Conservation (phyloP, 345 rosid genomes). For the Noccaea caerulescens region DNA sequence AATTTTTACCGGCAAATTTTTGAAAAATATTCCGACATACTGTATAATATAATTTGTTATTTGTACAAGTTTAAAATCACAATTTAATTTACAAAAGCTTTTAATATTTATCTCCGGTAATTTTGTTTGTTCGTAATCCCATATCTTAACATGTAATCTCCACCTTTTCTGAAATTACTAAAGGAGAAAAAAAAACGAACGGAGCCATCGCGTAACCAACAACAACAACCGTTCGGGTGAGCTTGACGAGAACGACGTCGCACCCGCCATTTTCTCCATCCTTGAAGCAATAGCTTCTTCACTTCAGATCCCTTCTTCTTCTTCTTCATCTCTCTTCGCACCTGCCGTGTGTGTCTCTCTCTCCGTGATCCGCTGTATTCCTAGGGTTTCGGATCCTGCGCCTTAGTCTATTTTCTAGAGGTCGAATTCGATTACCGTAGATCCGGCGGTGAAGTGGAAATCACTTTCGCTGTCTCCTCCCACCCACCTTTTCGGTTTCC, state of each 20-base stretch:
- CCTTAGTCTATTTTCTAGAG: conserved; percentile 39
- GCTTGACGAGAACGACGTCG: conserved; percentile 55
- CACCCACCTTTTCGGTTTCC: not conserved
- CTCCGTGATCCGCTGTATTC: conserved; percentile 1
- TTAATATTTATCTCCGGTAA: too few relatives aligned
- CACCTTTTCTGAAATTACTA: not conserved
- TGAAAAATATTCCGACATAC: too few relatives aligned
- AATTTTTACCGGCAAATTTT: too few relatives aligned
- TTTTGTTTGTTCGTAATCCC: not conserved
- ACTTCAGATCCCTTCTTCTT: conserved; percentile 40
- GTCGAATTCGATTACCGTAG: conserved; percentile 29
- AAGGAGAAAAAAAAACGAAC: not conserved
- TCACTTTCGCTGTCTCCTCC: conserved; percentile 16
- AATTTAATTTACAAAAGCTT: too few relatives aligned
- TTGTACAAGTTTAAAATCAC: too few relatives aligned
- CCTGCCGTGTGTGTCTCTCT: conserved; percentile 8
- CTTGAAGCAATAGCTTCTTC: conserved; percentile 75
- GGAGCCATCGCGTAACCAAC: conserved; percentile 38
- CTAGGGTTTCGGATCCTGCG: conserved; percentile 40
- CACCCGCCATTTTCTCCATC: conserved; percentile 55
- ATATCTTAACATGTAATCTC: not conserved
- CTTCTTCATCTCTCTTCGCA: not conserved
- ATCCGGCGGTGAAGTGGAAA: conserved; percentile 11
- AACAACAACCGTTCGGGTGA: conserved; percentile 43
- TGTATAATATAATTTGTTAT: too few relatives aligned